Percentiles rank a stretch among this genome's conserved stretches.
Conservation (phyloP, 2,329 filamentous ascomycete genomes). For the Cercospora sp. region DNA sequence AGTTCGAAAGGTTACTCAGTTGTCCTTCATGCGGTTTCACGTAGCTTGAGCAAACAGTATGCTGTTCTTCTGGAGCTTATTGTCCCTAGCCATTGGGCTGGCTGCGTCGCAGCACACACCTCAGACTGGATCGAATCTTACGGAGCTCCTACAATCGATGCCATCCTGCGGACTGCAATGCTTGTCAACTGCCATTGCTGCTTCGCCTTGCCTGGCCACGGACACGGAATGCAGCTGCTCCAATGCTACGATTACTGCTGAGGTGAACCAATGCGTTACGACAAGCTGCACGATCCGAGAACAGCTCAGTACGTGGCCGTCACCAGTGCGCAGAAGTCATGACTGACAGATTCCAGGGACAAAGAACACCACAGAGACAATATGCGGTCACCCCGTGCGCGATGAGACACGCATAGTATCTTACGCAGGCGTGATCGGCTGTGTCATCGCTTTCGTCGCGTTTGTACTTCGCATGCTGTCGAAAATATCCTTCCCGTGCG, state of each 20-base stretch:
- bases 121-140: not conserved
- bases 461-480: slow-evolving; percentile 22
- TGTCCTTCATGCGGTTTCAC: not conserved
- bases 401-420: slow-evolving; percentile 21
- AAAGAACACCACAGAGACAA: slow-evolving; percentile 23
- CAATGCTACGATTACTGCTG: slow-evolving; percentile 10
- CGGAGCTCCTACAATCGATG: slow-evolving; percentile 11
- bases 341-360: slow-evolving; percentile 8
- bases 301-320: slow-evolving; percentile 9
- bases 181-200: slow-evolving; percentile 20
- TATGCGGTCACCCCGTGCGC: slow-evolving; percentile 18
- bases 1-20: not conserved
- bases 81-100: slow-evolving; percentile 1
- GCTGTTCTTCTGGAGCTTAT: not conserved
- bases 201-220: slow-evolving; percentile 22
- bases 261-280: slow-evolving; percentile 7
- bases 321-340: not conserved
- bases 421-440: slow-evolving; percentile 17
- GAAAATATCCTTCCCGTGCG: slow-evolving; percentile 17
- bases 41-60: not conserved
- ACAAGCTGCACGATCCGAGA: slow-evolving; percentile 10
- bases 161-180: slow-evolving; percentile 20
- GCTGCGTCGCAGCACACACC: slow-evolving; percentile 11
- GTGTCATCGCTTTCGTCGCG: slow-evolving; percentile 17
- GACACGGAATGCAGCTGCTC: slow-evolving; percentile 22